Conservation (phyloP, 2,329 filamentous ascomycete genomes). For the Talaromyces islandicus region DNA sequence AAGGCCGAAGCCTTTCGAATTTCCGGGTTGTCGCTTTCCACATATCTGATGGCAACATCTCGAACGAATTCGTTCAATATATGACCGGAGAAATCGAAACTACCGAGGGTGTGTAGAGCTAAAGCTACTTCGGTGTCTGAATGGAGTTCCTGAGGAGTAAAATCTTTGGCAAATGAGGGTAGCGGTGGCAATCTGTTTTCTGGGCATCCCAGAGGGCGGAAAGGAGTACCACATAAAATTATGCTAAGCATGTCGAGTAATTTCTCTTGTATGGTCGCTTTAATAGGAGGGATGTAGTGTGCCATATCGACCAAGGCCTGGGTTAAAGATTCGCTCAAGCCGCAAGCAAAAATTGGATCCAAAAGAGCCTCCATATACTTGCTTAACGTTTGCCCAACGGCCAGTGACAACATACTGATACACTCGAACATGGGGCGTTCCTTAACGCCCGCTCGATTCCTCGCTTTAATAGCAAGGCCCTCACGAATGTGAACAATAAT, state of each 20-base stretch:
- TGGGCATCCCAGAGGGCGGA: conserved; percentile 86
- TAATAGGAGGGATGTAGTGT: conserved; percentile 94
- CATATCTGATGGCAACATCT: conserved; percentile 95
- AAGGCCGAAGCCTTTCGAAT: conserved; percentile 91
- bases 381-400: conserved; percentile 91
- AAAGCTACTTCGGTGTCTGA: conserved; percentile 83
- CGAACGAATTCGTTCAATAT: conserved; percentile 97
- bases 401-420: conserved; percentile 91
- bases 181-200: conserved; percentile 76
- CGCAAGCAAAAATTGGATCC: conserved; percentile 94
- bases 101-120: conserved; percentile 90
- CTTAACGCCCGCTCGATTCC: conserved; percentile 51
- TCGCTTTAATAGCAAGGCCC: conserved; percentile 74
- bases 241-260: conserved; percentile 91
- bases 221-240: conserved; percentile 86
- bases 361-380: conserved; percentile 97
- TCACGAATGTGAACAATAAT: conserved; percentile 92
- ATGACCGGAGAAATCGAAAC: conserved; percentile 87
- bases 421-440: conserved; percentile 87
- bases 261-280: conserved; percentile 86
- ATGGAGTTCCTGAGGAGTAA: conserved; percentile 76
- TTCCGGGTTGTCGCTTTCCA: conserved; percentile 89
- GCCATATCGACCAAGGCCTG: conserved; percentile 98
- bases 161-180: conserved; percentile 79
- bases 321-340: conserved; percentile 85